A percentile compares a stretch with the other conserved stretches of the same genome.
These are phyloP conservation scores for Pythium phragmiticola DNA, from an alignment of 352 stramenopile species.

Conservation along the genomic window DNA sequence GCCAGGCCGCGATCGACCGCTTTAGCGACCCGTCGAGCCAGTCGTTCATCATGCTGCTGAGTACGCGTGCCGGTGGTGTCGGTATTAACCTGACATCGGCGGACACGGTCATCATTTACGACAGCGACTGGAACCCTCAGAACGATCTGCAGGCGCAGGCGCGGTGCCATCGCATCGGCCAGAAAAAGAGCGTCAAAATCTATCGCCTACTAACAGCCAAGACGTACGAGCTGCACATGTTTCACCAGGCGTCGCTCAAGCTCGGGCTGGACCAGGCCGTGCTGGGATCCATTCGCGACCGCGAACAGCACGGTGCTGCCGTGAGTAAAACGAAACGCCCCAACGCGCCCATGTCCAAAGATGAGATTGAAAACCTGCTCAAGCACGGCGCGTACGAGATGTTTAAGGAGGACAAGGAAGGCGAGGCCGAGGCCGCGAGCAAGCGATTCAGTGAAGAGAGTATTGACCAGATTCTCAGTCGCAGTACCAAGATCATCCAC, in stretches of 20 bases:
- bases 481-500: conserved; percentile 87
- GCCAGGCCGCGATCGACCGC: conserved; percentile 93
- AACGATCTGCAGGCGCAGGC: conserved; percentile 93
- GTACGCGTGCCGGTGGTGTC: conserved; percentile 96
- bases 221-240: conserved; percentile 94
- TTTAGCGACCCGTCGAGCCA: conserved; percentile 71
- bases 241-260: conserved; percentile 91
- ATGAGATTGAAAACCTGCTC: conserved; percentile 92
- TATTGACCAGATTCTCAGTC: conserved; percentile 97
- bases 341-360: conserved; percentile 67
- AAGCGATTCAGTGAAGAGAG: conserved; percentile 97
- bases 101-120: conserved; percentile 94
- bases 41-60: conserved; percentile 98
- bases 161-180: conserved; percentile 91
- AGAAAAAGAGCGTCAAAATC: conserved; percentile 93
- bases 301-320: conserved; percentile 41
- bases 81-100: conserved; percentile 97
- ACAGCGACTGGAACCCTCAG: conserved; percentile 99
- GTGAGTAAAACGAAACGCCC: conserved; percentile 38
- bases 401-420: conserved; percentile 91
- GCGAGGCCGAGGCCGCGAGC: conserved; percentile 88
- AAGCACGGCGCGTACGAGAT: conserved; percentile 94
- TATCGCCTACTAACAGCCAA: conserved; percentile 91
- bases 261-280: conserved; percentile 91
- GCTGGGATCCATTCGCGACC: conserved; percentile 84